These are phyloP conservation scores for Cercospora beticola DNA, from an alignment of 2,329 filamentous ascomycete species.

Conservation along the genomic window DNA sequence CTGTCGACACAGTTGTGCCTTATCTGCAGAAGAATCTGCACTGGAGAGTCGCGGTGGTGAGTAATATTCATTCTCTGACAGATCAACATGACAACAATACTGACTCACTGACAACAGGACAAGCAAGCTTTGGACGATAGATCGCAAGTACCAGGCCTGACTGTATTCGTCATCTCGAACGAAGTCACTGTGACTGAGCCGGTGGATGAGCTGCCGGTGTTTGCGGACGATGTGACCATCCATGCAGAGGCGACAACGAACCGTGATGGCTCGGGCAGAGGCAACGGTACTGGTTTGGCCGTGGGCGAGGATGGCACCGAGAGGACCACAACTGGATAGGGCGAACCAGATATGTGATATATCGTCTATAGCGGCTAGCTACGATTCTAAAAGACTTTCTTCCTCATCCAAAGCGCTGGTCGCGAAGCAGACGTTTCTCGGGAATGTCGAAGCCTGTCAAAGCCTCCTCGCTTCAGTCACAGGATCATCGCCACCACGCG, in stretches of 20 bases:
- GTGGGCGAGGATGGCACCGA: slow-evolving; percentile 3
- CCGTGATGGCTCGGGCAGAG: not conserved
- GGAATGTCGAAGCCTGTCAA: too few species aligned
- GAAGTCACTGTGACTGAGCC: slow-evolving; percentile 5
- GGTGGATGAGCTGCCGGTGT: not conserved
- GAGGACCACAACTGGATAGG: not conserved
- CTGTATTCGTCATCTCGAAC: slow-evolving; percentile 3
- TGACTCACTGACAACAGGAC: not conserved
- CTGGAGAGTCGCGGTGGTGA: slow-evolving; percentile 15
- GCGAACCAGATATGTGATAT: not conserved
- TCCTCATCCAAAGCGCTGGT: not conserved
- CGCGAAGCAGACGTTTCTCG: too few species aligned
- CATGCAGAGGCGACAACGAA: slow-evolving; percentile 5
- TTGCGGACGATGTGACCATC: not conserved
- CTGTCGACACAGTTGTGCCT: slow-evolving; percentile 8
- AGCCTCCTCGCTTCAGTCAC: too few species aligned
- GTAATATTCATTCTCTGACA: not conserved
- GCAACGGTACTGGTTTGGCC: slow-evolving; percentile 2
- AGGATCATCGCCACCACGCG: too few species aligned
- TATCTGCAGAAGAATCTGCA: slow-evolving; percentile 14
- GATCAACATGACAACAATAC: not conserved
- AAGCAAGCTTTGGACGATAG: slow-evolving; percentile 4
- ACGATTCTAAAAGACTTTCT: not conserved
- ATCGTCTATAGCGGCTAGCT: not conserved
- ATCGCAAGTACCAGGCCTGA: not conserved